phyloP scores from a whole-genome alignment of 163 green algal genomes.

The Scenedesmus sp. region DNA sequence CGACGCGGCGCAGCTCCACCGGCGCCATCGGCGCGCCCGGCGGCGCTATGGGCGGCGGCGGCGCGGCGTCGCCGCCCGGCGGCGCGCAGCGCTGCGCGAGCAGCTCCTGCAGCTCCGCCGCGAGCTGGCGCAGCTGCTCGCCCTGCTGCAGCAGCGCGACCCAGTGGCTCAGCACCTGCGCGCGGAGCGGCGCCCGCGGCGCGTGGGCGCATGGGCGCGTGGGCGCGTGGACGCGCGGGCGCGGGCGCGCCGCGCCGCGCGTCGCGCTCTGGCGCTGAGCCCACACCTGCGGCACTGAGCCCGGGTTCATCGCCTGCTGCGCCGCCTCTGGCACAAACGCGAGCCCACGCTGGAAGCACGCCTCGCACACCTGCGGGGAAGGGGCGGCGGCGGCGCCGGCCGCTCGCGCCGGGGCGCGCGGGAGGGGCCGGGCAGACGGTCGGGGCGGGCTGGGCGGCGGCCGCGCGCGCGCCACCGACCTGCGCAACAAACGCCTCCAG shows the following conservation, averaged over 20 bases:
- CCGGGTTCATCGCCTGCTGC: constrained; percentile 20
- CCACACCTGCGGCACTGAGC: constrained; percentile 6
- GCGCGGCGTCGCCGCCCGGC: no score
- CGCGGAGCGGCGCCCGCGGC: no score
- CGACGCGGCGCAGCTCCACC: neutral
- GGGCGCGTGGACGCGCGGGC: no score
- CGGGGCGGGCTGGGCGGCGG: no score
- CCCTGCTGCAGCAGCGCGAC: constrained; percentile 42
- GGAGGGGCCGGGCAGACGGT: no score
- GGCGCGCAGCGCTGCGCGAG: constrained; percentile 28
- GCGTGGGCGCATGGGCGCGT: no score
- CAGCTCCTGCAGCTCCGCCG: constrained; percentile 45
- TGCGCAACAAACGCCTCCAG: constrained; percentile 73
- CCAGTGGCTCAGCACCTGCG: constrained; percentile 33
- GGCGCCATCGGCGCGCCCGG: constrained; percentile 12
- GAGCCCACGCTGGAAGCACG: constrained; percentile 7
- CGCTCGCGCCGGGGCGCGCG: neutral
- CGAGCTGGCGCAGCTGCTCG: constrained; percentile 29
- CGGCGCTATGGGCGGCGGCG: constrained; percentile 25
- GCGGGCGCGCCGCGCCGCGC: no score
- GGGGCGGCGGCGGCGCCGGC: neutral
- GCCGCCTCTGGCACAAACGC: constrained; percentile 5
- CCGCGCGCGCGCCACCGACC: constrained; percentile 37
- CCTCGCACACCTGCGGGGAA: constrained; percentile 18
- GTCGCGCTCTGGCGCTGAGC: neutral